A percentile compares a stretch with the other conserved stretches of the same genome.
Conservation (phyloP, 164 flowering plant genomes). For the Stephania yunnanensis region DNA sequence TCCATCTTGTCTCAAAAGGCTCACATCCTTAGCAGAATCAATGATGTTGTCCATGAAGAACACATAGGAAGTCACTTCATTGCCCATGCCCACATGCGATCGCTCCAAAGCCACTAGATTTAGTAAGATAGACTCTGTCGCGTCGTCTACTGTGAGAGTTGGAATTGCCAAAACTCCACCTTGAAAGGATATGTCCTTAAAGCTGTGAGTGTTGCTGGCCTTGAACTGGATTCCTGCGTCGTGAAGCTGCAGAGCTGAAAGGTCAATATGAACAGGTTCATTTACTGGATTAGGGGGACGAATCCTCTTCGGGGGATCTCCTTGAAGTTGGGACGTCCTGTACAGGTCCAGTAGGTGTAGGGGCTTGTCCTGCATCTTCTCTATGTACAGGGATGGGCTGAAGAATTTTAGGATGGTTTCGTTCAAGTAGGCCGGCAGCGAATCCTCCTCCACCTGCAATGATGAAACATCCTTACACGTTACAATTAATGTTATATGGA, state of each 20-base stretch:
- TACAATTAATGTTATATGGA: not conserved
- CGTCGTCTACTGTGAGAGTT: slow-evolving; percentile 33
- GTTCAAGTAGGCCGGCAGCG: slow-evolving; percentile 1
- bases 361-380: not conserved
- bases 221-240: slow-evolving; percentile 51
- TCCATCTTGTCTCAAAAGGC: too few relatives aligned
- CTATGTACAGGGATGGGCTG: not conserved
- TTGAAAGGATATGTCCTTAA: slow-evolving; percentile 39
- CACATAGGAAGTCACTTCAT: slow-evolving; percentile 40
- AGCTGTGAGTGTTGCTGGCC: slow-evolving; percentile 30
- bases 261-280: slow-evolving; percentile 24
- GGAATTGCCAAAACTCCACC: slow-evolving; percentile 47
- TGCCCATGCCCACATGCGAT: slow-evolving; percentile 45
- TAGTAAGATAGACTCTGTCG: slow-evolving; percentile 36
- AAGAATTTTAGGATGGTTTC: slow-evolving; percentile 10
- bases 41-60: slow-evolving; percentile 59
- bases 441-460: not conserved
- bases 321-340: slow-evolving; percentile 31
- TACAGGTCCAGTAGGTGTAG: slow-evolving; percentile 40
- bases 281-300: not conserved
- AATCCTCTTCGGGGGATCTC: not conserved
- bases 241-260: slow-evolving; percentile 40
- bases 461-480: not conserved
- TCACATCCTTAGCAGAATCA: slow-evolving; percentile 36
- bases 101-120: slow-evolving; percentile 60